These are phyloP conservation scores for Debaryomyces prosopidis DNA, from an alignment of 805 yeast genomes.

Conservation along the genomic window DNA sequence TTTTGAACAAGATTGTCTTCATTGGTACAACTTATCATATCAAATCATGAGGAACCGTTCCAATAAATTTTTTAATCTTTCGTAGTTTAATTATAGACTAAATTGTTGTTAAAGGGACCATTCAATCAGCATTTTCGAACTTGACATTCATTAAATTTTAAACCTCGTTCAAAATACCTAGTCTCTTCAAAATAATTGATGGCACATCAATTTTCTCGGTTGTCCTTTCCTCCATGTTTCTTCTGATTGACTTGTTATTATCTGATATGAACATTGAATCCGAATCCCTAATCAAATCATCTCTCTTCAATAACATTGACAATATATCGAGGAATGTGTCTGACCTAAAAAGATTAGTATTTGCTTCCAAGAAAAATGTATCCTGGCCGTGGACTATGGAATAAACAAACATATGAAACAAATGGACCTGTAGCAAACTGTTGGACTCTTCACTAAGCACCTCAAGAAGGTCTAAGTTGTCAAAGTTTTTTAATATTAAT, in stretches of 20 bases:
- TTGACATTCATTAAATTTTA: too few relatives aligned
- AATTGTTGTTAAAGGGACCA: too few relatives aligned
- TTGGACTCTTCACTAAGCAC: neutral
- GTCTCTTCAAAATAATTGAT: slow-evolving; percentile 12
- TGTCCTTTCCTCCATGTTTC: neutral
- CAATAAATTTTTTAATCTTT: too few relatives aligned
- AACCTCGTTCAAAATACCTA: slow-evolving; percentile 3
- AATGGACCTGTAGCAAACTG: neutral
- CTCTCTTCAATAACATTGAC: slow-evolving; percentile 4
- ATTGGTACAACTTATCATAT: too few relatives aligned
- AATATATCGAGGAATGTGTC: slow-evolving; percentile 5
- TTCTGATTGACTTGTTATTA: neutral
- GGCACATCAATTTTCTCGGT: slow-evolving; percentile 12
- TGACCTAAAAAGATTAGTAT: neutral
- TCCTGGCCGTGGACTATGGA: slow-evolving; percentile 11
- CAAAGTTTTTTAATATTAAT: slow-evolving; percentile 3
- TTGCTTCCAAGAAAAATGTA: slow-evolving; percentile 5
- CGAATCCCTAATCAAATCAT: slow-evolving; percentile 7
- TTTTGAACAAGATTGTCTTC: too few relatives aligned
- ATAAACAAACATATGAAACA: slow-evolving; percentile 7
- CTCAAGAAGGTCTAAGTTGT: neutral
- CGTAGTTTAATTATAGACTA: too few relatives aligned
- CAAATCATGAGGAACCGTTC: too few relatives aligned
- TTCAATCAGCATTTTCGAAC: too few relatives aligned
- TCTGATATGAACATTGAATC: slow-evolving; percentile 10